These are phyloP conservation scores for Blastobotrys mokoenaii DNA, from an alignment of 805 yeast genomes.

Conservation along the genomic window DNA sequence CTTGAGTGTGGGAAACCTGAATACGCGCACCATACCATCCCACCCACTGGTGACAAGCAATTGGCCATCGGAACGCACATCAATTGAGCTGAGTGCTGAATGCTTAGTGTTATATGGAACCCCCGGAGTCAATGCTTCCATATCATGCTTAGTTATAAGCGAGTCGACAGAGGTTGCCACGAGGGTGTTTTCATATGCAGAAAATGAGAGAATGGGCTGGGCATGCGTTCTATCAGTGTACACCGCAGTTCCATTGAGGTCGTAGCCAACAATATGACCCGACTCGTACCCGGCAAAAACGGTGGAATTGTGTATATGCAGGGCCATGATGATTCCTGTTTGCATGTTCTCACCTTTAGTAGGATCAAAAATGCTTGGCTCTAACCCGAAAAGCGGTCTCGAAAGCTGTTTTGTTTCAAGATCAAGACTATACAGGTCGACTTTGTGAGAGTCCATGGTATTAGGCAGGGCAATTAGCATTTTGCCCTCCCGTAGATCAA, in stretches of 20 bases:
- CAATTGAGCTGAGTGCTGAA: constrained; percentile 23
- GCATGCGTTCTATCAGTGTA: constrained; percentile 22
- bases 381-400: constrained; percentile 9
- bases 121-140: background rate
- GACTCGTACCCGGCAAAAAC: constrained; percentile 60
- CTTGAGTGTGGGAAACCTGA: constrained; percentile 17
- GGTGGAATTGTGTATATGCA: constrained; percentile 31
- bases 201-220: constrained; percentile 27
- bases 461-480: constrained; percentile 50
- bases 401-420: constrained; percentile 6
- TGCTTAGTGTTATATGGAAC: constrained; percentile 18
- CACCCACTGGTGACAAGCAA: constrained; percentile 31
- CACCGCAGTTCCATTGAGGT: constrained; percentile 15
- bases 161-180: constrained; percentile 29
- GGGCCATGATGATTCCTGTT: constrained; percentile 62
- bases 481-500: too few relatives aligned
- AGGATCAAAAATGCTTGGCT: too few relatives aligned
- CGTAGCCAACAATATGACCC: constrained; percentile 43
- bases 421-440: constrained; percentile 40
- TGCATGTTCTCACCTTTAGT: constrained; percentile 21
- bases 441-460: constrained; percentile 50
- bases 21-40: constrained; percentile 32
- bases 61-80: constrained; percentile 18
- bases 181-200: constrained; percentile 16
- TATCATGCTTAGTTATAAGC: constrained; percentile 22